Base-by-base conservation (phyloP, 345 rosid species). In the Dimocarpus longan region DNA sequence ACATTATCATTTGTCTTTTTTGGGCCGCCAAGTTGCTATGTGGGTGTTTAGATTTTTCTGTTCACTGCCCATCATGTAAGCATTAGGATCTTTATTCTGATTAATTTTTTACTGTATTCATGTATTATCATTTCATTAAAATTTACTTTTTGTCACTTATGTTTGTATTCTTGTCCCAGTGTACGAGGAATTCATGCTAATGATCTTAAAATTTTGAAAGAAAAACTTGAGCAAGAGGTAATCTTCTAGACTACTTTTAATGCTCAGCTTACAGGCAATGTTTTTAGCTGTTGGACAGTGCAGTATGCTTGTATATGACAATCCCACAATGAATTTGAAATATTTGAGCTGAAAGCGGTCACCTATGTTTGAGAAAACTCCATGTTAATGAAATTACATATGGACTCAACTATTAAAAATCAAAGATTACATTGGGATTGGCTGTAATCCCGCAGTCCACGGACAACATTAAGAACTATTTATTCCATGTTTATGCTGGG, bases 151-250 rank as follows among this genome's bases (percentile, higher is more conserved):
- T 52, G 22, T 22, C 37, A 28, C 73, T 80, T 82, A 82, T 18
- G 21, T 28, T 26, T 63, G 54, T 28, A 37, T 15, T 63, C 48
- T 70, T 79, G 78, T 62, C 75, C 70, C 93, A 94, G 99, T 86
- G 46, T 96, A 79, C 90, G 94, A 74, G 99, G 99, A 71, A 91
- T 96, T 77, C 93, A 89, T 26, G 43, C 60, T 57, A 81, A 80
- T 80, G 98, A 94, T 86, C 98, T 96, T 62, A 91, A 82, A 83
- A 80, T 59, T 82, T 81, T 96, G 85, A 94, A 91, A 80, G 97
- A 90, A 80, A 96, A 91, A 86, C 99, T 94, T 68, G 92, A 90
- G 76, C 90, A 91, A 75, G 97, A 96, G 98, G 99, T 96, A 88
- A 63, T 76, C 44, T 75, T 73, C 64, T 66, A 16, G 43, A 48